These are phyloP conservation scores for Calonectria honghensis DNA, from an alignment of 2,329 filamentous ascomycete species.

Conservation along the genomic window DNA sequence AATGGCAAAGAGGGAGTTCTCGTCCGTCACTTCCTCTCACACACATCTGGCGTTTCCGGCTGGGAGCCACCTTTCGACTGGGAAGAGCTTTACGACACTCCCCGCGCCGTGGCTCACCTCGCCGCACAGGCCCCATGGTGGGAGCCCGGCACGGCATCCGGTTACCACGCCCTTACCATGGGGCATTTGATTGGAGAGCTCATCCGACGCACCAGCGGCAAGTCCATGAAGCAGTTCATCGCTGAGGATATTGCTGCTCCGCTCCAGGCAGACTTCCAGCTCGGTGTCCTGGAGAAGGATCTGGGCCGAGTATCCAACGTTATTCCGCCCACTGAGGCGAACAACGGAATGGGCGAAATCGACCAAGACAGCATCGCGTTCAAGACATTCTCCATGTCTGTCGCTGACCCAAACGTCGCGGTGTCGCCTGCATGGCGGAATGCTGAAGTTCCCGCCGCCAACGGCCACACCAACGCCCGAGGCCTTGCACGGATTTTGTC, in stretches of 20 bases:
- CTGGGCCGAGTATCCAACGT: constrained; percentile 62
- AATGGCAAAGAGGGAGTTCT: constrained; percentile 64
- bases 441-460: background rate
- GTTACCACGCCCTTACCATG: constrained; percentile 64
- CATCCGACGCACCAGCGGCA: constrained; percentile 63
- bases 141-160: constrained; percentile 64
- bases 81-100: constrained; percentile 59
- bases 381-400: constrained; percentile 6
- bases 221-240: constrained; percentile 64
- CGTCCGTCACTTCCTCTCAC: constrained; percentile 64
- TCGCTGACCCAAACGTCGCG: background rate
- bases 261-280: constrained; percentile 64
- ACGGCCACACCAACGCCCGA: constrained; percentile 11
- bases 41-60: constrained; percentile 61
- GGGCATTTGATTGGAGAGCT: constrained; percentile 67
- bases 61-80: constrained; percentile 57
- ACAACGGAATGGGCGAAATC: background rate
- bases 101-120: constrained; percentile 57
- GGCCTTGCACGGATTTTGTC: constrained; percentile 18
- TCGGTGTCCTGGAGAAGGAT: constrained; percentile 65
- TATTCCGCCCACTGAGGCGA: constrained; percentile 25
- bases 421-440: constrained; percentile 8
- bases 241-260: constrained; percentile 57
- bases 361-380: constrained; percentile 2
- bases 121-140: constrained; percentile 65